Evolutionary conservation across 805 yeast genomes (phyloP), one percentile per base, ranked within the genome.

Genomic region (Pichia californica): DNA sequence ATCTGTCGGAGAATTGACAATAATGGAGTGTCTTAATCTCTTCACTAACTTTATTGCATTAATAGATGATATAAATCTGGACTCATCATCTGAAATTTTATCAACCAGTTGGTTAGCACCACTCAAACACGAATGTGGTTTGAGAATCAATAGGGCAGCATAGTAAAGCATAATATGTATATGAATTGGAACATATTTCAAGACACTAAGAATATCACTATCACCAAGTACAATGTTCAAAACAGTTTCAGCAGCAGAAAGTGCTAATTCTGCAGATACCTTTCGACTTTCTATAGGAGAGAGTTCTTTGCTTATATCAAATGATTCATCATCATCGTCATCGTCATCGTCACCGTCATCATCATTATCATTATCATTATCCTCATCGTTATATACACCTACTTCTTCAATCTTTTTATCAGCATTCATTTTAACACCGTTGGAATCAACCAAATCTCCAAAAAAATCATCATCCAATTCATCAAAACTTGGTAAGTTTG

Each of bases 111-210:
- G 0, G 75, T 18, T 7, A 3, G 3, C 18, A 8, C 31, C 36
- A 21, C 26, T 16, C 18, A 33, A 28, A 23, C 27, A 20, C 7
- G 33, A 18, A 26, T 41, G 77, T 2, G 80, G 75, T 45, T 73
- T 72, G 31, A 80, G 58, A 6, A 79, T 60, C 25, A 80, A 58
- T 41, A 80, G 58, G 0, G 82, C 80, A 2, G 87, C 83, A 51
- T 79, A 81, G 54, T 80, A 81, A 11, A 80, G 61, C 86, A 81
- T 81, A 40, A 81, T 71, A 55, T 80, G 85, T 32, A 81, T 77
- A 56, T 81, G 87, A n/a, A 80, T 74, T 0, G 88, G 88, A 18
- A 80, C 82, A 52, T 76, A 81, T 52, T 70, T 71, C 46, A 81
- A 62, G 36, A 78, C 76, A 8, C 69, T 64, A 23, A 71, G 57